Conservation (phyloP, 169 alveolate species). For the Plasmodium ovale region DNA sequence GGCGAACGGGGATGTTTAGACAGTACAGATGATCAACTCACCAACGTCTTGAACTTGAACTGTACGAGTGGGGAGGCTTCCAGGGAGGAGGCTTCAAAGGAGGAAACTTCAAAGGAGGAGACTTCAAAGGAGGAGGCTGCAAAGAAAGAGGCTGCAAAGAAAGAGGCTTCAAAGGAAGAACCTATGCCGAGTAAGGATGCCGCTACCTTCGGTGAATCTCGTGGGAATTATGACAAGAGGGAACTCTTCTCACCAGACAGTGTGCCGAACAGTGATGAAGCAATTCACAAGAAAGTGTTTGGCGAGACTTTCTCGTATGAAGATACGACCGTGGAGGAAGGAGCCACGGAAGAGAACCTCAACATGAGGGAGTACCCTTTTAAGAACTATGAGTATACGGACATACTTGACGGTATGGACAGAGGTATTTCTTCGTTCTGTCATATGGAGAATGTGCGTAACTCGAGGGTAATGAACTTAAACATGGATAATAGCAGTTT, state of each 20-base stretch:
- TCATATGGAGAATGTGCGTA: neutral
- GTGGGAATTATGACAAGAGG: too few relatives aligned
- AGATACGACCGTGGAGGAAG: neutral
- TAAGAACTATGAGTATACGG: neutral
- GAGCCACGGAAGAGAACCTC: too few relatives aligned
- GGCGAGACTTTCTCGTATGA: neutral
- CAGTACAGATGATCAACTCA: neutral
- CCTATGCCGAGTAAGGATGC: neutral
- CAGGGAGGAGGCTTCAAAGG: neutral
- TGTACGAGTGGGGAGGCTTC: neutral
- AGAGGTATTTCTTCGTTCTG: too few relatives aligned
- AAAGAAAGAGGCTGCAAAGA: neutral
- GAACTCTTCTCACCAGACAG: too few relatives aligned
- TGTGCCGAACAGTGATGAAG: too few relatives aligned
- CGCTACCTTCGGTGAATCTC: too few relatives aligned
- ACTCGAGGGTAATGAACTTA: neutral
- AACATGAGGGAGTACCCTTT: neutral
- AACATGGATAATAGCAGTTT: neutral
- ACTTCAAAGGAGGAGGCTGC: neutral
- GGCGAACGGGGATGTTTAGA: neutral
- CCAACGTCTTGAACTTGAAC: neutral
- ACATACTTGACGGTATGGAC: neutral
- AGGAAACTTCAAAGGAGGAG: neutral
- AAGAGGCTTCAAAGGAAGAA: neutral
- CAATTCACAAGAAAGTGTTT: too few relatives aligned